These are phyloP conservation scores for Wallemia ichthyophaga DNA, from an alignment of 1,284 basidiomycete genomes.

Conservation along the genomic window DNA sequence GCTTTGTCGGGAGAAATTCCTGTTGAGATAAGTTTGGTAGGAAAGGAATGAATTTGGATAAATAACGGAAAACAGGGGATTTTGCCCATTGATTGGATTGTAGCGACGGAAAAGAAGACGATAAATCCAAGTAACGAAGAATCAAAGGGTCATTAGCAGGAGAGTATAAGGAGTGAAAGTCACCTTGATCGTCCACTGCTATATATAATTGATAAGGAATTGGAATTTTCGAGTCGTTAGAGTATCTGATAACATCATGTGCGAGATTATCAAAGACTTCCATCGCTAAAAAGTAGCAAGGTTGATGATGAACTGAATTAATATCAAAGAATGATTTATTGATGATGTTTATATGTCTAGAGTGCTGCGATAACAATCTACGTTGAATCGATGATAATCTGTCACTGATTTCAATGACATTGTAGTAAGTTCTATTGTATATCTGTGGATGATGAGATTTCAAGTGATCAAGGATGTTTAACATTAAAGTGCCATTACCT, in stretches of 20 bases:
- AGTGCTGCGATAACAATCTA: slow-evolving; percentile 22
- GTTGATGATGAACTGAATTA: slow-evolving; percentile 39
- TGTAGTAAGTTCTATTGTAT: slow-evolving; percentile 63
- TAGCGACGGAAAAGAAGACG: slow-evolving; percentile 14
- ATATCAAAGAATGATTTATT: slow-evolving; percentile 71
- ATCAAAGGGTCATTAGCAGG: slow-evolving; percentile 63
- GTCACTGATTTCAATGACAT: slow-evolving; percentile 73
- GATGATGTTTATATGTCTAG: slow-evolving; percentile 21
- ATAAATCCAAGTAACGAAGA: slow-evolving; percentile 22
- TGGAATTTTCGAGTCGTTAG: slow-evolving; percentile 31
- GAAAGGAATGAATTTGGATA: slow-evolving; percentile 45
- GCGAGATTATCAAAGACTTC: slow-evolving; percentile 96
- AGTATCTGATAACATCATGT: slow-evolving; percentile 80
- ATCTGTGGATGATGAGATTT: slow-evolving; percentile 55
- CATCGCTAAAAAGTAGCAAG: slow-evolving; percentile 76
- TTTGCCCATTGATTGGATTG: slow-evolving; percentile 25
- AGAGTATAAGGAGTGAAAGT: slow-evolving; percentile 61
- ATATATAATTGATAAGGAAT: slow-evolving; percentile 54
- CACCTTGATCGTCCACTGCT: slow-evolving; percentile 46
- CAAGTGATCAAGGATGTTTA: slow-evolving; percentile 58
- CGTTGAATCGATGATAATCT: slow-evolving; percentile 44
- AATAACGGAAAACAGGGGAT: slow-evolving; percentile 26
- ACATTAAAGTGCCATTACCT: slow-evolving; percentile 78
- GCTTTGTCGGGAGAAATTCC: slow-evolving; percentile 75
- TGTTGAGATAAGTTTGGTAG: slow-evolving; percentile 67